These are phyloP conservation scores for Talaromyces amestolkiae DNA, from an alignment of 2,329 filamentous ascomycete species.

Conservation along the genomic window DNA sequence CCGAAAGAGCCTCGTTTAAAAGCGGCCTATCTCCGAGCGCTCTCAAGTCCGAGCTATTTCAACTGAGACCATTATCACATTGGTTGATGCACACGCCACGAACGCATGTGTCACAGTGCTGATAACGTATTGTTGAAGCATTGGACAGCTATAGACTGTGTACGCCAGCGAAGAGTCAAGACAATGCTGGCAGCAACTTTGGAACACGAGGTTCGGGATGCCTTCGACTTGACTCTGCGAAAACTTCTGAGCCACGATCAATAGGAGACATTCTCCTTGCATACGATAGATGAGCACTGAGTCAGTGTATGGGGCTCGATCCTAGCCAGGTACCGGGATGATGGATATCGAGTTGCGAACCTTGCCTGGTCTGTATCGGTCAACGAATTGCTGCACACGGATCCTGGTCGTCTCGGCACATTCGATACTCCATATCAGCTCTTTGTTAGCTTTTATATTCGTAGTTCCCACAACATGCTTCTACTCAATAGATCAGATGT, in stretches of 20 bases:
- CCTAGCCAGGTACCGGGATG: background rate
- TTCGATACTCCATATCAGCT: no score
- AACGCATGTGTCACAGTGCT: background rate
- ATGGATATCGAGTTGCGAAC: background rate
- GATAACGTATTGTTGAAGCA: background rate
- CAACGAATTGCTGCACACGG: background rate
- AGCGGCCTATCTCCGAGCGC: background rate
- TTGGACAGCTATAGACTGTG: background rate
- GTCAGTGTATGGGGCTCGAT: background rate
- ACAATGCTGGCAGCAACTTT: background rate
- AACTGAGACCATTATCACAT: background rate
- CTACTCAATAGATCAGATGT: background rate
- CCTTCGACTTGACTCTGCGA: background rate
- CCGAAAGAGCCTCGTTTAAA: background rate
- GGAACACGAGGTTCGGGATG: background rate
- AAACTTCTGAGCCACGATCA: constrained; percentile 5
- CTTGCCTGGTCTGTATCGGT: background rate
- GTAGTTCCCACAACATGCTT: no score
- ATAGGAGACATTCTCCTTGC: constrained; percentile 12
- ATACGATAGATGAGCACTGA: background rate
- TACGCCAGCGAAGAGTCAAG: background rate
- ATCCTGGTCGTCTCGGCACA: background rate
- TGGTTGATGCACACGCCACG: background rate
- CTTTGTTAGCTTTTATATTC: background rate
- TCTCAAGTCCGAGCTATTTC: background rate